Evolutionary conservation across 2,329 filamentous ascomycete genomes (phyloP), one percentile per base, ranked within the genome.

Genomic region (Penicillium hesseltinei): DNA sequence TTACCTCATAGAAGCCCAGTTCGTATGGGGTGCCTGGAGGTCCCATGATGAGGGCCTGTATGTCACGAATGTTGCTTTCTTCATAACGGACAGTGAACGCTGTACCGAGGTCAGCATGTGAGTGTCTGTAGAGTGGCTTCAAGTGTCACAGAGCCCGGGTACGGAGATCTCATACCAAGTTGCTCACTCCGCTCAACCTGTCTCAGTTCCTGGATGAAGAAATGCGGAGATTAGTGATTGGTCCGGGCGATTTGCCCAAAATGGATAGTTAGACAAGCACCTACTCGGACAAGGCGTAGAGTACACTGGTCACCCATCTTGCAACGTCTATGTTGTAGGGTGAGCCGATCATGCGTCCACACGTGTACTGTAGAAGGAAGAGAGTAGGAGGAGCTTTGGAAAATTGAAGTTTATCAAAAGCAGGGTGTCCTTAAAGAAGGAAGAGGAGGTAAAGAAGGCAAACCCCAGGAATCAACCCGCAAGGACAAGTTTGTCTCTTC

Each of bases 21-120:
- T 97, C 92, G 74, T 99, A 99, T 0, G 93, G 92, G 0, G 92
- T 96, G 66, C 94, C 92, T 63, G 93, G 91, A 25, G 94, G 93
- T 0, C 94, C 94, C 64, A 97, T 86, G 68, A 97, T 93, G 62
- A 97, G 76, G 48, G 92, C 91, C 71, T 87, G 89, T 49, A 97
- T 88, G 71, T 91, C 89, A 54, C 92, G 89, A 59, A 97, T 90
- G 74, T 99, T 92, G 65, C 87, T 83, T 75, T 97, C 94, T 51
- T 89, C 84, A 71, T 90, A 96, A 56, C 90, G 89, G 48, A 97
- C 92, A 11, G 91, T 91, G 62, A 97, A 84, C 31, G 92, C 91
- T 92, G 60, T 17, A 33, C 19, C 35, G 43, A 35, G 40, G 64
- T 68, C 45, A 66, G 63, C 51, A 67, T 53, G 33, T 33, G 21